These are phyloP conservation scores for Leccinum pachyderme DNA, from an alignment of 1,284 basidiomycete genomes.

Conservation along the genomic window DNA sequence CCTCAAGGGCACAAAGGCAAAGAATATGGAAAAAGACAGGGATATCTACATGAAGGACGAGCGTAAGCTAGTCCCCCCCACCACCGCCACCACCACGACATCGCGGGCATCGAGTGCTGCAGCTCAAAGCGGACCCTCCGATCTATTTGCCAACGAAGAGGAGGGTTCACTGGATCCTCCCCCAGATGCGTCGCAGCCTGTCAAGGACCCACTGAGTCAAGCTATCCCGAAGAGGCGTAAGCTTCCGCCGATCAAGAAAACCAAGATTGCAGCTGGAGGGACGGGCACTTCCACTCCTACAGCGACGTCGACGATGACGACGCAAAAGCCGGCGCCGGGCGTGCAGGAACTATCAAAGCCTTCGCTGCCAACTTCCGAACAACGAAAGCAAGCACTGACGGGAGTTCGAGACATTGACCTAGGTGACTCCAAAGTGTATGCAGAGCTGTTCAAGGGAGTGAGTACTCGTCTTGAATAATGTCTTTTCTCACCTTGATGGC, in stretches of 20 bases:
- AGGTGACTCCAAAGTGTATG: slow-evolving; percentile 59
- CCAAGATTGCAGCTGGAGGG: slow-evolving; percentile 39
- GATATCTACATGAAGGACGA: slow-evolving; percentile 42
- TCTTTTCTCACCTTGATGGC: slow-evolving; percentile 1
- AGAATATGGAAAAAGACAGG: slow-evolving; percentile 29
- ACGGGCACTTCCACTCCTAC: slow-evolving; percentile 30
- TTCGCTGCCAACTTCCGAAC: slow-evolving; percentile 24
- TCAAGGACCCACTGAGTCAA: slow-evolving; percentile 18
- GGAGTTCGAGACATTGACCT: slow-evolving; percentile 61
- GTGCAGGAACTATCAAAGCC: slow-evolving; percentile 25
- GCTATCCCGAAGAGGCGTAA: slow-evolving; percentile 56
- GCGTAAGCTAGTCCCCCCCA: slow-evolving; percentile 29
- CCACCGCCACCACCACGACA: slow-evolving; percentile 10
- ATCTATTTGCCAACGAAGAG: slow-evolving; percentile 28
- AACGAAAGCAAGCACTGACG: slow-evolving; percentile 40
- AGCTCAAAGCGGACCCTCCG: slow-evolving; percentile 28
- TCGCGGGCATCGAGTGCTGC: slow-evolving; percentile 29
- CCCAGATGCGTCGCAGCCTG: slow-evolving; percentile 32
- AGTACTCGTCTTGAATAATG: slow-evolving; percentile 23
- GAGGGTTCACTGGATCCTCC: slow-evolving; percentile 27
- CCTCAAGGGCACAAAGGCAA: slow-evolving; percentile 22
- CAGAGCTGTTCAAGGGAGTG: slow-evolving; percentile 64
- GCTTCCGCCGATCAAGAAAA: slow-evolving; percentile 73
- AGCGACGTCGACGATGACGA: too few relatives aligned
- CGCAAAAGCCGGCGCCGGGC: slow-evolving; percentile 28